Base-by-base conservation (phyloP, 805 yeast species). In the Monosporozyma unispora region DNA sequence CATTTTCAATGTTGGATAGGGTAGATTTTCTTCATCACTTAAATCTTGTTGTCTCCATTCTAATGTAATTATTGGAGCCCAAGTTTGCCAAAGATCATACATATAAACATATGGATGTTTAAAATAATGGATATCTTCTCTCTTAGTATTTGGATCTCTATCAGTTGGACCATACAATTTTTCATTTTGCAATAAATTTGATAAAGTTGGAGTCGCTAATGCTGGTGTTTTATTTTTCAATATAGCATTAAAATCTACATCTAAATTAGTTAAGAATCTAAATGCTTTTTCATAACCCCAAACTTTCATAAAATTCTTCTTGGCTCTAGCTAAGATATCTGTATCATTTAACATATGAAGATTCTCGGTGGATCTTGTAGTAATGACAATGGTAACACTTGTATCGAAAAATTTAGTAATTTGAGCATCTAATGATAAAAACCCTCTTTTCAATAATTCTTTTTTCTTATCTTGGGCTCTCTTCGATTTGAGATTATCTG, bases 281-380 rank as follows among this genome's bases (percentile, higher is more conserved):
- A 81, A 77, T 1, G 90, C 88, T 65, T 90, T 91, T 49, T 87
- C 95, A 58, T 79, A 82, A 38, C 83, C 79, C 96, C 97, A 91
- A 22, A 90, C 84, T 64, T 90, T 87, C 64, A 84, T 77, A 52
- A 79, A 80, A 47, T 74, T 75, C 40, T 59, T 61, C 45, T 71
- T 72, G 4, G 90, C 95, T 53, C 79, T 76, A 48, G 77, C 72
- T 56, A 88, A 76, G 8, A 87, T 80, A 62, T 90, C 95, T 51
- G 66, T 60, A 54, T 77, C 66, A 57, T 66, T 53, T 61, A 81
- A 78, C 11, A 63, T 72, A 39, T 49, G 57, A 61, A 52, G 54
- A 58, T 50, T 74, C 54, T 57, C 72, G 64, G 62, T 70, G 69
- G 45, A 73, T 52, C 96, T 73, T 54, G 81, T 74, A 12, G 93